Evolutionary conservation across 2,329 filamentous ascomycete genomes (phyloP).

Genomic region (Aspergillus ibericus): DNA sequence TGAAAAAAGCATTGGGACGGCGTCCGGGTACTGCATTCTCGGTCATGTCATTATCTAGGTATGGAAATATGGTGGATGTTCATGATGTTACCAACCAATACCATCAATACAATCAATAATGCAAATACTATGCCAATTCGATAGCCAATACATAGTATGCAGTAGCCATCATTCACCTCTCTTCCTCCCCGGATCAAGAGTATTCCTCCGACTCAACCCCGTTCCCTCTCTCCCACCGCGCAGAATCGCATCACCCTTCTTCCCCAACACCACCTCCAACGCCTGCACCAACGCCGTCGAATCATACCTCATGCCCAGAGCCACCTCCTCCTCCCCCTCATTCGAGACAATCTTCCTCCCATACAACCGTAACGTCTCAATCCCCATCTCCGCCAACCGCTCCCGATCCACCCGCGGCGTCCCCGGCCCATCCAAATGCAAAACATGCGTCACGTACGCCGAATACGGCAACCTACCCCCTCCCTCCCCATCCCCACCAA

Average conservation of each 20-base stretch:
- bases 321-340: slow-evolving; percentile 47
- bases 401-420: slow-evolving; percentile 70
- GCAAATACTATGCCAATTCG: background rate
- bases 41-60: background rate
- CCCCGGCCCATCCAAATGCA: slow-evolving; percentile 72
- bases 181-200: slow-evolving; percentile 43
- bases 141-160: too few species aligned
- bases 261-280: slow-evolving; percentile 74
- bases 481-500: background rate
- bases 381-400: slow-evolving; percentile 64
- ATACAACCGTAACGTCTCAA: slow-evolving; percentile 75
- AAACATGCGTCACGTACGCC: slow-evolving; percentile 77
- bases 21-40: slow-evolving; percentile 21
- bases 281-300: slow-evolving; percentile 71
- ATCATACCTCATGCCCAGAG: slow-evolving; percentile 68
- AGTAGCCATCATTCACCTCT: slow-evolving; percentile 8
- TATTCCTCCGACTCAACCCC: slow-evolving; percentile 60
- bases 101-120: background rate
- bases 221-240: slow-evolving; percentile 37
- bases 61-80: background rate
- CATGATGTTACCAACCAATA: slow-evolving; percentile 1
- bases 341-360: slow-evolving; percentile 57
- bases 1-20: slow-evolving; percentile 33
- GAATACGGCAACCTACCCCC: slow-evolving; percentile 51
- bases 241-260: slow-evolving; percentile 54